These are phyloP conservation scores for Colletotrichum melonis DNA, from an alignment of 2,329 filamentous ascomycete genomes.

Conservation along the genomic window DNA sequence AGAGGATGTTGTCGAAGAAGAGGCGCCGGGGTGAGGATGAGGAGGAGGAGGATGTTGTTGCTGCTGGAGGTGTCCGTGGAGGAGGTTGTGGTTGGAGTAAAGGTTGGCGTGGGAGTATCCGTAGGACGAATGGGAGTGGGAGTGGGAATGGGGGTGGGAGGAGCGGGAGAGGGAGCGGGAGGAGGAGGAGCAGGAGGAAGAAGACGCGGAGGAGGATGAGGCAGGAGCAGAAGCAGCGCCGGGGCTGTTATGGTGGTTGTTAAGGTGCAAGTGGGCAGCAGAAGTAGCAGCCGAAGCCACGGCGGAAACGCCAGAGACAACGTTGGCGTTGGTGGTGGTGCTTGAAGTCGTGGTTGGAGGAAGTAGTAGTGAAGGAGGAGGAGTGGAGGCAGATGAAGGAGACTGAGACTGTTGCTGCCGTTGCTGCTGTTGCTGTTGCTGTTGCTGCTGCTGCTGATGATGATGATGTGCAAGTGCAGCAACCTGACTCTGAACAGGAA, in stretches of 20 bases:
- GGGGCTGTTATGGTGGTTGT: constrained; percentile 9
- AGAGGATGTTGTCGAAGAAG: constrained; percentile 22
- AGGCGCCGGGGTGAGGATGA: background rate
- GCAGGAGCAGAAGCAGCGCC: constrained; percentile 15
- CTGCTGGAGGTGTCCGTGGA: constrained; percentile 8
- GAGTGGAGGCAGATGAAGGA: background rate
- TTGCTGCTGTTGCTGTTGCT: too few relatives aligned
- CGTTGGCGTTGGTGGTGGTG: background rate
- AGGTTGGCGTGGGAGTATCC: constrained; percentile 12
- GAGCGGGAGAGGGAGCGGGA: constrained; percentile 21
- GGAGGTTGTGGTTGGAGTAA: background rate
- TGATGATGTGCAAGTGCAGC: background rate
- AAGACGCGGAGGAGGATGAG: constrained; percentile 15
- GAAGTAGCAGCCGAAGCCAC: constrained; percentile 1
- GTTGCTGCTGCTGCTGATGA: too few relatives aligned
- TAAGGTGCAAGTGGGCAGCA: background rate
- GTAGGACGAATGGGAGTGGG: constrained; percentile 25
- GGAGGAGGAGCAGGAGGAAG: constrained; percentile 1
- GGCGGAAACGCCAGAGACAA: background rate
- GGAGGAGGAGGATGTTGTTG: background rate
- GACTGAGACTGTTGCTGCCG: background rate
- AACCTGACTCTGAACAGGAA: background rate
- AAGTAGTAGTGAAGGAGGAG: background rate
- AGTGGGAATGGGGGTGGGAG: constrained; percentile 29
- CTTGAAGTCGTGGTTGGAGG: background rate